phyloP scores from a whole-genome alignment of 768 basidiomycete species.

The Dacryopinax primogenitus region DNA sequence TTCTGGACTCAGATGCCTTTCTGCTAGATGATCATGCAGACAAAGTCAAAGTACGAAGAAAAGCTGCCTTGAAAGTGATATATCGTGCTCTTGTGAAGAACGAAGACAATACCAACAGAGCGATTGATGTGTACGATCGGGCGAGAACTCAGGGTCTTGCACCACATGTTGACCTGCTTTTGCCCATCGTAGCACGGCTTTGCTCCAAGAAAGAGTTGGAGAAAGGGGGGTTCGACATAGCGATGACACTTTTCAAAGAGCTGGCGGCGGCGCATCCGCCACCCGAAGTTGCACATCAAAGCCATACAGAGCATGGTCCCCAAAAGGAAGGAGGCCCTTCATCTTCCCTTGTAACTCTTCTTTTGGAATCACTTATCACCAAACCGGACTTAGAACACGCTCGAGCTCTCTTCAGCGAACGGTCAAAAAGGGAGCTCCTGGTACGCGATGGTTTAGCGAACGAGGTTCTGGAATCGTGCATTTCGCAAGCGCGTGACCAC shows the following conservation, averaged over 20 bases:
- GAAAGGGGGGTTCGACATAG: neutral
- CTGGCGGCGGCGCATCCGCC: neutral
- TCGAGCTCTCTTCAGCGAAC: neutral
- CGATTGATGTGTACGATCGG: no score
- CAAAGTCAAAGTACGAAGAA: no score
- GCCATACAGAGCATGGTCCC: neutral
- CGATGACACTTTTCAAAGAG: neutral
- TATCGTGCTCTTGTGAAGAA: no score
- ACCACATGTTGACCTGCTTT: no score
- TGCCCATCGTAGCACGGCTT: neutral
- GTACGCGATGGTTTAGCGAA: neutral
- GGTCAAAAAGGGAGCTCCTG: neutral
- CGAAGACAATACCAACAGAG: no score
- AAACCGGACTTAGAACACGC: no score
- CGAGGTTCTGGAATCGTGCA: neutral
- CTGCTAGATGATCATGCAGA: no score
- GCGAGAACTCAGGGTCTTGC: no score
- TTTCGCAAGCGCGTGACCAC: neutral
- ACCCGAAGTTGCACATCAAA: neutral
- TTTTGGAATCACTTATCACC: no score
- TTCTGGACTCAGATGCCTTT: no score
- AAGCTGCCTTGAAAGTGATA: no score
- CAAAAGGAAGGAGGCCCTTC: neutral
- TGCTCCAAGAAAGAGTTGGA: neutral
- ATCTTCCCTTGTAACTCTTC: no score